A percentile compares a stretch with the other conserved stretches of the same genome.
Evolutionary conservation across 176 grass and related monocot species (phyloP).

Genomic region (Rhipidocladum racemiflorum): DNA sequence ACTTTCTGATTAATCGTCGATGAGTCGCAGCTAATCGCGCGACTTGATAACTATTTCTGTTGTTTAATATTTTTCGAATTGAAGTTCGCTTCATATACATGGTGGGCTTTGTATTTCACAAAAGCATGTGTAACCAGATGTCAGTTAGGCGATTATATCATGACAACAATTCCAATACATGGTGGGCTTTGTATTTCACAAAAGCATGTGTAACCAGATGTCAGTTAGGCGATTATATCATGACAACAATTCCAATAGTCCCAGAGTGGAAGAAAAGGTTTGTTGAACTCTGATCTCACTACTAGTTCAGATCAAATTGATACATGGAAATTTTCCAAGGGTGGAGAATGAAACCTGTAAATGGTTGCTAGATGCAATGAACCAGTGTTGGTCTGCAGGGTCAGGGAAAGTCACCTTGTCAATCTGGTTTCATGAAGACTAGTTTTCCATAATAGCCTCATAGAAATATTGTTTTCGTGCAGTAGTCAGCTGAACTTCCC

Average conservation of each 20-base stretch:
- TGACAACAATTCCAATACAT: neutral
- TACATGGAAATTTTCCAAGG: neutral
- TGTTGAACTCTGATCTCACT: conserved; percentile 1
- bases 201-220: neutral
- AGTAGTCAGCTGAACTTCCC: neutral
- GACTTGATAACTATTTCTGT: no score
- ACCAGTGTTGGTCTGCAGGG: neutral
- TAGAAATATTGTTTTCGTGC: neutral
- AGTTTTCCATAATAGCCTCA: neutral
- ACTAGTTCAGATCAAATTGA: neutral
- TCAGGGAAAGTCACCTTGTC: neutral
- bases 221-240: neutral
- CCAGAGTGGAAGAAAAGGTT: neutral
- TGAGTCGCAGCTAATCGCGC: no score
- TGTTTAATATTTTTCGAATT: conserved; percentile 18
- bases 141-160: neutral
- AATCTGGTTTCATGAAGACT: neutral
- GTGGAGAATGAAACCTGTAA: neutral
- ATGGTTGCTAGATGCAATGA: neutral
- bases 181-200: neutral
- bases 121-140: neutral
- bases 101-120: neutral
- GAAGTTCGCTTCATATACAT: conserved; percentile 19
- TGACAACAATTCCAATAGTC: neutral
- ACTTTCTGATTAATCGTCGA: no score